These are phyloP conservation scores for Debaryomycetaceae sp. DNA, from an alignment of 1,139 yeast species.

Conservation along the genomic window DNA sequence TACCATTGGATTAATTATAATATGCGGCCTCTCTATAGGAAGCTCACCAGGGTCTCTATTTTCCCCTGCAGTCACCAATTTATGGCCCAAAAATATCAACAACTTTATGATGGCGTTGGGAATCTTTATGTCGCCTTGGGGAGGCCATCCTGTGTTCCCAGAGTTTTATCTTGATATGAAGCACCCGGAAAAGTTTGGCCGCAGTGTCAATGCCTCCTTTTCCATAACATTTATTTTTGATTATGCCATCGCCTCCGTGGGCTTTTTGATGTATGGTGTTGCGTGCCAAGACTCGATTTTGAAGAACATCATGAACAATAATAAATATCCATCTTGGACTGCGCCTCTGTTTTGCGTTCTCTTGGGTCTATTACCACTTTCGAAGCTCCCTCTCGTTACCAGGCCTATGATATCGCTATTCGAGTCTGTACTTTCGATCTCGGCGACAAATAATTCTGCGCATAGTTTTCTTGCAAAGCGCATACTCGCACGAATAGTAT, in stretches of 20 bases:
- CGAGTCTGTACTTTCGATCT: slow-evolving; percentile 11
- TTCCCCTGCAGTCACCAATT: slow-evolving; percentile 35
- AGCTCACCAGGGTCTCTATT: slow-evolving; percentile 59
- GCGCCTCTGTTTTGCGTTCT: slow-evolving; percentile 20
- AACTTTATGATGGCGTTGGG: slow-evolving; percentile 57
- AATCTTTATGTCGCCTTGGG: slow-evolving; percentile 79
- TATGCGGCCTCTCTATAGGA: slow-evolving; percentile 51
- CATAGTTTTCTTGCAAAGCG: slow-evolving; percentile 2
- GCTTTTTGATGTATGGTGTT: slow-evolving; percentile 32
- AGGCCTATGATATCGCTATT: slow-evolving; percentile 33
- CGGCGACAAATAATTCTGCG: slow-evolving; percentile 1
- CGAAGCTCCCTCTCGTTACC: slow-evolving; percentile 29
- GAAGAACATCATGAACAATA: slow-evolving; percentile 26
- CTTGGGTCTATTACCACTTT: slow-evolving; percentile 31
- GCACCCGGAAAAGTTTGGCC: slow-evolving; percentile 41
- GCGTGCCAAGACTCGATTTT: slow-evolving; percentile 27
- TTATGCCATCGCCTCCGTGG: slow-evolving; percentile 22
- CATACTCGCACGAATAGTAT: slow-evolving; percentile 13
- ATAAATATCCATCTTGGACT: slow-evolving; percentile 21
- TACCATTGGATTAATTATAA: slow-evolving; percentile 44
- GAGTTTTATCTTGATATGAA: slow-evolving; percentile 75
- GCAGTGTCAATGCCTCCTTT: slow-evolving; percentile 22
- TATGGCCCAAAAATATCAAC: slow-evolving; percentile 42
- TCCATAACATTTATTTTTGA: slow-evolving; percentile 23
- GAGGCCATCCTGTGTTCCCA: slow-evolving; percentile 83